Evolutionary conservation across 2,329 filamentous ascomycete species (phyloP).

Genomic region (Penicillium olsonii): DNA sequence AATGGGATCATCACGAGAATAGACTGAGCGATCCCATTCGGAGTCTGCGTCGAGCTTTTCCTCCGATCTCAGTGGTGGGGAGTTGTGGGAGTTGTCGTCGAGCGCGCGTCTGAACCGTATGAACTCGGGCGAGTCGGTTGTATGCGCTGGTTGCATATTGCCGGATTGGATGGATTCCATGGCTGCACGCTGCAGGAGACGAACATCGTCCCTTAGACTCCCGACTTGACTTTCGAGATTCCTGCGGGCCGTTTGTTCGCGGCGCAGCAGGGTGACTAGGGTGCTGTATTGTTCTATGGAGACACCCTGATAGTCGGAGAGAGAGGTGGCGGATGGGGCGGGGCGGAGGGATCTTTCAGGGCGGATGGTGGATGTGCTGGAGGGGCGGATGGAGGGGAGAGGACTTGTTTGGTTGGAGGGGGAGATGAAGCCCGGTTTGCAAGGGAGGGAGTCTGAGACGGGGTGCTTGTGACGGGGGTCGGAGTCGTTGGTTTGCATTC

Average conservation of each 20-base stretch:
- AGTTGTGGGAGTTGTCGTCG: conserved; percentile 19
- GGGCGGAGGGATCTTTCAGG: conserved; percentile 33
- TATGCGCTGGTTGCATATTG: conserved; percentile 36
- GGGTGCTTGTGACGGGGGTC: conserved; percentile 13
- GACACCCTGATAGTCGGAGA: conserved; percentile 36
- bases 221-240: conserved; percentile 47
- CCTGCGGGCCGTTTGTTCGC: conserved; percentile 49
- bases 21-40: conserved; percentile 24
- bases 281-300: conserved; percentile 51
- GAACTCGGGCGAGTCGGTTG: conserved; percentile 34
- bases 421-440: conserved; percentile 17
- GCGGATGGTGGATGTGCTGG: conserved; percentile 35
- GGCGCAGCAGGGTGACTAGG: conserved; percentile 47
- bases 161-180: conserved; percentile 33
- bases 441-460: conserved; percentile 11
- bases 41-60: conserved; percentile 29
- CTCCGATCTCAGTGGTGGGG: conserved; percentile 14
- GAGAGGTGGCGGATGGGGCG: conserved; percentile 32
- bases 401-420: conserved; percentile 17
- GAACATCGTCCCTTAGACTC: conserved; percentile 44
- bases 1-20: conserved; percentile 24
- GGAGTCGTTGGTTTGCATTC: conserved; percentile 43
- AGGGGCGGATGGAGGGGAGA: conserved; percentile 24
- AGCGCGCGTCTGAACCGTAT: conserved; percentile 30
- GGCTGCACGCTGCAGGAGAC: conserved; percentile 35